Percentiles rank a stretch among this genome's conserved stretches.
Conservation (phyloP, 73 alveolate species). For the Paramecium octaurelia region DNA sequence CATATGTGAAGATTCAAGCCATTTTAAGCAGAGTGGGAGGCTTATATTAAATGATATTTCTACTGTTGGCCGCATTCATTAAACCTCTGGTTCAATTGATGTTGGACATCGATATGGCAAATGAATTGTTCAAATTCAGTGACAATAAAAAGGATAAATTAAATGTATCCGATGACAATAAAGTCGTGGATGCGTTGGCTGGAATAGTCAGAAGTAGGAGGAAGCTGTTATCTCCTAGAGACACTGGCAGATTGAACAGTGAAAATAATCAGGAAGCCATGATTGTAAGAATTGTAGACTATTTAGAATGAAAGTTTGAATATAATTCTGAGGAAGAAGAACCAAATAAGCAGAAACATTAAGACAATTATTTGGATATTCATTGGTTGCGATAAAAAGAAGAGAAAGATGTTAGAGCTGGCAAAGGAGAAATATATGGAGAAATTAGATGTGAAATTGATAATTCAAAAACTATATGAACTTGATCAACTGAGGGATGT, state of each 20-base stretch:
- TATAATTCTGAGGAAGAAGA: neutral
- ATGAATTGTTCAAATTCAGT: neutral
- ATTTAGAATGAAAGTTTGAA: neutral
- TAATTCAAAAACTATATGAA: neutral
- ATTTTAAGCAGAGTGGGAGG: conserved; percentile 4
- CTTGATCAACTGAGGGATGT: neutral
- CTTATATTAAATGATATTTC: neutral
- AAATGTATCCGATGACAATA: neutral
- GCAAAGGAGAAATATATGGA: neutral
- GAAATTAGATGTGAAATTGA: neutral
- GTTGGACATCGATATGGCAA: neutral
- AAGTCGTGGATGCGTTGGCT: neutral
- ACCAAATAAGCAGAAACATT: neutral
- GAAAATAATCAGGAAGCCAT: neutral
- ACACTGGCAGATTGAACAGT: neutral
- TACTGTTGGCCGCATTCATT: neutral
- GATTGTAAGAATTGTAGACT: neutral
- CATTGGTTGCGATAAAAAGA: neutral
- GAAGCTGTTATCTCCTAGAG: neutral
- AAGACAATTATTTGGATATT: neutral
- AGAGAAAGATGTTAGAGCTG: neutral
- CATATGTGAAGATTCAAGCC: neutral
- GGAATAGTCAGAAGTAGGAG: neutral
- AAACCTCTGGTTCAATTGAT: neutral
- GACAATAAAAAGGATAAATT: neutral